Evolutionary conservation across 768 basidiomycete genomes (phyloP).

Genomic region (Exidia glandulosa): DNA sequence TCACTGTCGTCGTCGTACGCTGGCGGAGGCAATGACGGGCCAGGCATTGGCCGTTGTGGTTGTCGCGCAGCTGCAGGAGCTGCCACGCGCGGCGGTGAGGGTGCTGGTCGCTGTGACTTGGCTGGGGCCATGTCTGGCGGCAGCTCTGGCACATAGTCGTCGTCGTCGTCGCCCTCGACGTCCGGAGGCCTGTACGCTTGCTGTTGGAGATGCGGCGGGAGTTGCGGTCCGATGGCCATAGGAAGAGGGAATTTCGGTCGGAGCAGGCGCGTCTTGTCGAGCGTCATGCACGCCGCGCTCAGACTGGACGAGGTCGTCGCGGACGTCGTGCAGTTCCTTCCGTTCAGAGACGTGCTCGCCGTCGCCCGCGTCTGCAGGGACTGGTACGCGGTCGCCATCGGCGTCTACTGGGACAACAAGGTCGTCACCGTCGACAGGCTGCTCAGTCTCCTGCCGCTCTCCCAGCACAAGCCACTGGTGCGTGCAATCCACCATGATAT

Average conservation of each 20-base stretch:
- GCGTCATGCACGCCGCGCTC: neutral
- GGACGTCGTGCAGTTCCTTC: neutral
- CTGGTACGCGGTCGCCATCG: neutral
- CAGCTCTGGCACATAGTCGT: constrained; percentile 61
- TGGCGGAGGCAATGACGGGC: constrained; percentile 39
- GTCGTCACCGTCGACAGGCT: neutral
- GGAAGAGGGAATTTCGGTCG: neutral
- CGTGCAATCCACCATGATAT: neutral
- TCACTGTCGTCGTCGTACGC: constrained; percentile 40
- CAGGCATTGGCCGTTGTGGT: constrained; percentile 32
- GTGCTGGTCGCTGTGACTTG: constrained; percentile 11
- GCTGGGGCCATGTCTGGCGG: constrained; percentile 51
- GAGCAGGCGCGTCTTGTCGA: too few species aligned
- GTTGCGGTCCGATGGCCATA: constrained; percentile 39
- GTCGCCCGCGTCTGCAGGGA: neutral
- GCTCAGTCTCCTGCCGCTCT: neutral
- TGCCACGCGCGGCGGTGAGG: constrained; percentile 4
- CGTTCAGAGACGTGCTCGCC: neutral
- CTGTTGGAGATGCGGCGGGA: constrained; percentile 37
- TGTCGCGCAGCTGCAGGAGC: constrained; percentile 4
- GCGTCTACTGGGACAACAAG: neutral
- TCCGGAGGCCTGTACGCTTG: constrained; percentile 13
- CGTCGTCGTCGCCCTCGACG: constrained; percentile 47
- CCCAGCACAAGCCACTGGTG: neutral
- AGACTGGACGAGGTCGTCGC: neutral